Conservation (phyloP, 768 basidiomycete genomes). For the Leucocoprinus leucothites region DNA sequence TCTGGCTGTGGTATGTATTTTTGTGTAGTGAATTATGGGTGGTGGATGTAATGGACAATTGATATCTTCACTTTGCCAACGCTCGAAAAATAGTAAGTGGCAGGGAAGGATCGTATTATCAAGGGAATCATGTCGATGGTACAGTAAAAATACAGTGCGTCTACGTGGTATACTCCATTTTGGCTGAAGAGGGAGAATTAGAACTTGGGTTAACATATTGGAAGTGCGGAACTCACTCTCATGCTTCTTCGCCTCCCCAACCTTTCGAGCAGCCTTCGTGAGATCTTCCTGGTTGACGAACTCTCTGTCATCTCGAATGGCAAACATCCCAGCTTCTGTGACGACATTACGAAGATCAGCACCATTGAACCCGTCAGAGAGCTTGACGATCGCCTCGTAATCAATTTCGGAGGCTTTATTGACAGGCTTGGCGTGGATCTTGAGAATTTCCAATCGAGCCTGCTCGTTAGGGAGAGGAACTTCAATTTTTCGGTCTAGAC, state of each 20-base stretch:
- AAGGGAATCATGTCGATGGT: slow-evolving; percentile 10
- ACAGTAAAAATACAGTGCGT: slow-evolving; percentile 16
- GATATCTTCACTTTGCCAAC: background rate
- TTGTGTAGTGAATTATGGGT: slow-evolving; percentile 4
- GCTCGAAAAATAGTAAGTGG: too few relatives aligned
- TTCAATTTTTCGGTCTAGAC: slow-evolving; percentile 96
- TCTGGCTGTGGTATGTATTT: background rate
- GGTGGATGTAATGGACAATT: background rate
- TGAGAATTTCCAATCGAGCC: slow-evolving; percentile 92
- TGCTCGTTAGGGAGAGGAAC: slow-evolving; percentile 98
- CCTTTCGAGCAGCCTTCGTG: slow-evolving; percentile 93
- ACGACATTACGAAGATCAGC: slow-evolving; percentile 95
- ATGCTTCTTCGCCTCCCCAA: slow-evolving; percentile 96
- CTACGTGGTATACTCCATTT: slow-evolving; percentile 52
- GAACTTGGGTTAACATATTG: background rate
- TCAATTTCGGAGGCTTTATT: slow-evolving; percentile 96
- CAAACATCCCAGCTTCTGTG: slow-evolving; percentile 97
- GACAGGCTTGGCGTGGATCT: slow-evolving; percentile 93
- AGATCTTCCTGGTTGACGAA: slow-evolving; percentile 93
- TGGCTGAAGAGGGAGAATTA: slow-evolving; percentile 32
- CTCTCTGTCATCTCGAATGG: slow-evolving; percentile 92
- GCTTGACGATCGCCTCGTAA: slow-evolving; percentile 97
- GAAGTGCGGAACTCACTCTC: slow-evolving; percentile 64
- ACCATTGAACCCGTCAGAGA: slow-evolving; percentile 93
- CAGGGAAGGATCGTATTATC: slow-evolving; percentile 15